A percentile compares a stretch with the other conserved stretches of the same genome.
Conservation (phyloP, 306 rosid genomes). For the Cucumis hystrix region DNA sequence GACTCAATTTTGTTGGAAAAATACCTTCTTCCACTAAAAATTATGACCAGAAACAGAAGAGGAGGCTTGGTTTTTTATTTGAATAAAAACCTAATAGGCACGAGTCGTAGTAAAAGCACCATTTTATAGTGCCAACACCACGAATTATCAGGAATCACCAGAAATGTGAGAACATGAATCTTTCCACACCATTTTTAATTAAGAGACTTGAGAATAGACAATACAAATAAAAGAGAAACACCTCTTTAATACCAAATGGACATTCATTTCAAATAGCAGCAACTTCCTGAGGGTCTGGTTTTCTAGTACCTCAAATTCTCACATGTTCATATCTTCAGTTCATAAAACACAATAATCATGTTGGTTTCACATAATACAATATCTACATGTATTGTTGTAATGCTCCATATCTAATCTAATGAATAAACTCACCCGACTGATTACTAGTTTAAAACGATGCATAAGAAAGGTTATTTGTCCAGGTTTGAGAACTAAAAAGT, state of each 20-base stretch:
- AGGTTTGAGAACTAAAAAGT: not conserved
- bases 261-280: not conserved
- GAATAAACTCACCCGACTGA: not conserved
- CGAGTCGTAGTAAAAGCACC: too few relatives aligned
- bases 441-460: not conserved
- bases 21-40: too few relatives aligned
- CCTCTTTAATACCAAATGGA: not conserved
- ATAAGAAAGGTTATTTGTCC: not conserved
- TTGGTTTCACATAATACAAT: not conserved
- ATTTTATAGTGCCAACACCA: too few relatives aligned
- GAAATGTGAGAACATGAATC: not conserved
- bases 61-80: too few relatives aligned
- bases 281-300: not conserved
- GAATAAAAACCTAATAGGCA: too few relatives aligned
- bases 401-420: too few relatives aligned
- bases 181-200: too few relatives aligned
- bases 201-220: not conserved
- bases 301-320: not conserved
- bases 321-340: not conserved
- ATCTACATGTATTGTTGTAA: not conserved
- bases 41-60: too few relatives aligned
- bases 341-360: not conserved
- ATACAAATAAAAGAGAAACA: not conserved
- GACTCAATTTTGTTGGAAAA: too few relatives aligned
- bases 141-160: not conserved